phyloP scores from a whole-genome alignment of 2,329 filamentous ascomycete species.

The Paracorniculantispora psalliotae region DNA sequence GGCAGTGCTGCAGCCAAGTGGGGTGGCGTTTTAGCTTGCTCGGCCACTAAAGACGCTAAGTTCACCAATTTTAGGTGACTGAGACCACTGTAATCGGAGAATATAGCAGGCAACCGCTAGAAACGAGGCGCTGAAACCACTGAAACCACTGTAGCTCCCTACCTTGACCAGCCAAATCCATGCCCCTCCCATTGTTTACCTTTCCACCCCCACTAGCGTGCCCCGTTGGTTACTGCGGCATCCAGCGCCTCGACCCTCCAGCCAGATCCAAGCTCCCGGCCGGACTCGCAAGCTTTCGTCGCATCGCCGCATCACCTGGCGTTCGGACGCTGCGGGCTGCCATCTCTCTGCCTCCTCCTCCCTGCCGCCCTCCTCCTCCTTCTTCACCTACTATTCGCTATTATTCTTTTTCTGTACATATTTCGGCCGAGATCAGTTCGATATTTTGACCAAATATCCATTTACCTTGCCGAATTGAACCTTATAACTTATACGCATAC shows the following conservation, averaged over 20 bases:
- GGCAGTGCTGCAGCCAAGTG: not conserved
- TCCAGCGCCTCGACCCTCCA: constrained; percentile 11
- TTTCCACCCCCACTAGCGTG: not conserved
- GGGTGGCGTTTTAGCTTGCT: not conserved
- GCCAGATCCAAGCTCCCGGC: not conserved
- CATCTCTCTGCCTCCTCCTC: not conserved
- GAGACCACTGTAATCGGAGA: not conserved
- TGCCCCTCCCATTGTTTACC: constrained; percentile 8
- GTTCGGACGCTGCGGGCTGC: not conserved
- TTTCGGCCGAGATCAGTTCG: not conserved
- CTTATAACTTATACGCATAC: constrained; percentile 6
- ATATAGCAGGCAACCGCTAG: not conserved
- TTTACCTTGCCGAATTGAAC: not conserved
- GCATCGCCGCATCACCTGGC: constrained; percentile 7
- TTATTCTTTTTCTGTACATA: not conserved
- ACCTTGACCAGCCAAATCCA: not conserved
- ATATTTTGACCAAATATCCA: not conserved
- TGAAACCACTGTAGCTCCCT: not conserved
- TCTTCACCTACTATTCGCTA: not conserved
- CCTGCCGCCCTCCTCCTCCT: not conserved
- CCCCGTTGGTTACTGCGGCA: constrained; percentile 16
- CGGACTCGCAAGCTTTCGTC: constrained; percentile 5
- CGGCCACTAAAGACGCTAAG: not conserved
- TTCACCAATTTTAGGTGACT: not conserved
- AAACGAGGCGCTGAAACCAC: not conserved